Percentiles rank a stretch among this genome's conserved stretches.
phyloP scores from a whole-genome alignment of 2,329 filamentous ascomycete species.

The Monilinia aucupariae region DNA sequence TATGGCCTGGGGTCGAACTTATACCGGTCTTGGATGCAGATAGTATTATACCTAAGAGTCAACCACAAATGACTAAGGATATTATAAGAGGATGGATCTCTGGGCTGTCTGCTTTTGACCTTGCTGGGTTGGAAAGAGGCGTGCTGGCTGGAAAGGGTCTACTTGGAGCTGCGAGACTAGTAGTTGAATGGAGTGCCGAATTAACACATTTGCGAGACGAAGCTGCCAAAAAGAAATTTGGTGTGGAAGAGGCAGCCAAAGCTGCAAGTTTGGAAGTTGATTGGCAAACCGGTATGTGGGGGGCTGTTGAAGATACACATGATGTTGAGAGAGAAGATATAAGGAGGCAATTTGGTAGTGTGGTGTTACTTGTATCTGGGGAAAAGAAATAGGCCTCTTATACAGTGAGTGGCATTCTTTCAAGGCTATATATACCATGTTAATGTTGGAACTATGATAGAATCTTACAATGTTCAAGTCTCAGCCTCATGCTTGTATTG shows the following conservation, averaged over 20 bases:
- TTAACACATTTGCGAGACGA: slow-evolving; percentile 46
- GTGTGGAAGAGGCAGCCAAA: slow-evolving; percentile 74
- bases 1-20: slow-evolving; percentile 83
- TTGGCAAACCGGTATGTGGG: slow-evolving; percentile 89
- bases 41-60: slow-evolving; percentile 68
- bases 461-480: background rate
- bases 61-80: slow-evolving; percentile 68
- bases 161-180: slow-evolving; percentile 66
- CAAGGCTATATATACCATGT: slow-evolving; percentile 3
- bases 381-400: background rate
- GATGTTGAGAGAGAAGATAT: slow-evolving; percentile 93
- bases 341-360: slow-evolving; percentile 79
- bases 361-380: slow-evolving; percentile 72
- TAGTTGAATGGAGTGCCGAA: slow-evolving; percentile 84
- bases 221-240: slow-evolving; percentile 49
- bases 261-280: slow-evolving; percentile 77
- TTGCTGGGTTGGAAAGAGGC: slow-evolving; percentile 80
- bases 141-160: slow-evolving; percentile 84
- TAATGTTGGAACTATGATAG: background rate
- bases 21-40: slow-evolving; percentile 72
- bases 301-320: slow-evolving; percentile 92
- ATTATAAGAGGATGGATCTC: slow-evolving; percentile 73
- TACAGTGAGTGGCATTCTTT: slow-evolving; percentile 5
- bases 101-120: slow-evolving; percentile 68
- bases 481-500: background rate